Percentiles rank a stretch among this genome's conserved stretches.
Conservation (phyloP, 2,329 filamentous ascomycete genomes). For the Ilyonectria robusta region DNA sequence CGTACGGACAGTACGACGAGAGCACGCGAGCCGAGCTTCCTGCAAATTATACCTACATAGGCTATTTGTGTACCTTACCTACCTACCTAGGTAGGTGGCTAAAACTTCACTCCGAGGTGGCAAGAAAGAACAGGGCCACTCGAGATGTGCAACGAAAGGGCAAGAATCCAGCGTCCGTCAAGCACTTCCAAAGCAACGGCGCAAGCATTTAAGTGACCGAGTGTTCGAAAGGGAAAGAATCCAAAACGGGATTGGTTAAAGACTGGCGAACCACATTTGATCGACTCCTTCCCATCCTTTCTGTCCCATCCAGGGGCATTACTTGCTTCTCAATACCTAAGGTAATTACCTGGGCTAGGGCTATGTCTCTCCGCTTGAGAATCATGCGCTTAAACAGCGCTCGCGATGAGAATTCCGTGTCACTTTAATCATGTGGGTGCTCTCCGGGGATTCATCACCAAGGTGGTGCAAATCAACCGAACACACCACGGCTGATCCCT, state of each 20-base stretch:
- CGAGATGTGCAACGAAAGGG: background rate
- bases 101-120: background rate
- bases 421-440: too few relatives aligned
- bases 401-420: too few relatives aligned
- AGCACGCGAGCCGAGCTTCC: background rate
- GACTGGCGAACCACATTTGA: background rate
- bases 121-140: background rate
- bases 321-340: too few relatives aligned
- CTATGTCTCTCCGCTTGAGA: too few relatives aligned
- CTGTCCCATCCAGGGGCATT: too few relatives aligned
- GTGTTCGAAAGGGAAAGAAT: background rate
- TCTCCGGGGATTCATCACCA: too few relatives aligned
- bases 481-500: background rate
- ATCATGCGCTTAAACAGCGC: too few relatives aligned
- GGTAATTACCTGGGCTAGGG: too few relatives aligned
- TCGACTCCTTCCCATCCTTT: too few relatives aligned
- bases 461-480: background rate
- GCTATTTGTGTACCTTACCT: background rate
- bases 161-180: background rate
- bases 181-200: background rate
- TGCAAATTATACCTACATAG: constrained; percentile 1
- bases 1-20: background rate
- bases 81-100: too few relatives aligned
- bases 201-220: background rate
- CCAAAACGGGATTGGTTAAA: background rate